These are phyloP conservation scores for Puya raimondii DNA, from an alignment of 176 grass and related monocot genomes.

Conservation along the genomic window DNA sequence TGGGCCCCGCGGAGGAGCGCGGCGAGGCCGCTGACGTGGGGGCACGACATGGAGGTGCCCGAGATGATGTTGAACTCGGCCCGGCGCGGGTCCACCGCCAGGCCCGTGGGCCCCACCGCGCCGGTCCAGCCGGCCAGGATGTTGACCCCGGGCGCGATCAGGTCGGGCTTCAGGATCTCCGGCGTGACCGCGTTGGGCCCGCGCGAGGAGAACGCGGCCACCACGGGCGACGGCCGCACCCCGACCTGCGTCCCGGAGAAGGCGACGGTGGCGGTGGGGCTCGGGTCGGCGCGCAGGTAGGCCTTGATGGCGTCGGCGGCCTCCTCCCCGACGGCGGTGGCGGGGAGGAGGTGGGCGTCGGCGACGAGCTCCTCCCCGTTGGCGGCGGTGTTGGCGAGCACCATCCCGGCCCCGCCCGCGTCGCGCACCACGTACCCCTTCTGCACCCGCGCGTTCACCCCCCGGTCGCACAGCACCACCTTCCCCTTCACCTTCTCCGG, in stretches of 20 bases:
- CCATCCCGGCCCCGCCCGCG: constrained; percentile 69
- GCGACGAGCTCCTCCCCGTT: constrained; percentile 91
- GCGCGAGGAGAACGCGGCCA: constrained; percentile 77
- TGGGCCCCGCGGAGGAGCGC: constrained; percentile 49
- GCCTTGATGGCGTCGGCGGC: constrained; percentile 47
- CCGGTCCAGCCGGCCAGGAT: constrained; percentile 87
- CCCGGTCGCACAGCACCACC: constrained; percentile 80
- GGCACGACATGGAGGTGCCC: constrained; percentile 88
- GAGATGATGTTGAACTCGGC: constrained; percentile 83
- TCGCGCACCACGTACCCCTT: constrained; percentile 69
- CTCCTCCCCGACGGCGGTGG: constrained; percentile 44
- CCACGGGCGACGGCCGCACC: constrained; percentile 50
- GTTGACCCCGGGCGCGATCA: constrained; percentile 76
- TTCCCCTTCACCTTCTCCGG: constrained; percentile 70
- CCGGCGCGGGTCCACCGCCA: constrained; percentile 41
- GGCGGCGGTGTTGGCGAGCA: constrained; percentile 68
- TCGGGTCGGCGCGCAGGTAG: constrained; percentile 33
- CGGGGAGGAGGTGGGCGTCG: constrained; percentile 71
- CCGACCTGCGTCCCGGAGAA: constrained; percentile 63
- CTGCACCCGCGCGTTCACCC: constrained; percentile 68
- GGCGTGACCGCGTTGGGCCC: constrained; percentile 68
- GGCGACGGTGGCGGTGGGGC: constrained; percentile 43
- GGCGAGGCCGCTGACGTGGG: constrained; percentile 71
- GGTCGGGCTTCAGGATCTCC: constrained; percentile 72
- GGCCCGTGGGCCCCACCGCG: constrained; percentile 55